phyloP scores from a whole-genome alignment of 2,329 filamentous ascomycete genomes.

The Talaromyces rugulosus region DNA sequence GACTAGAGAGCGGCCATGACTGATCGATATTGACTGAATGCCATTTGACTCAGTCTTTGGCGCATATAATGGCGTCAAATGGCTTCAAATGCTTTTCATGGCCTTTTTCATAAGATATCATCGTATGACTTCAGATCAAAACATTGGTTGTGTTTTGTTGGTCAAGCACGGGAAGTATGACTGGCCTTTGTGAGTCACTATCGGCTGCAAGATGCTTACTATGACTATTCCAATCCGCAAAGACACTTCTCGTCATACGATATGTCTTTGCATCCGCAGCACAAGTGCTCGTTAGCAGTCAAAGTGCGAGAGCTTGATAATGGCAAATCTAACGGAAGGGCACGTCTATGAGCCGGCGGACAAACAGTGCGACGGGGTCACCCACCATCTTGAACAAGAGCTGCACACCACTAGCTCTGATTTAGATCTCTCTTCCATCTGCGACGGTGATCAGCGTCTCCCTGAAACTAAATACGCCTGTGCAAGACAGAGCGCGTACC shows the following conservation, averaged over 20 bases:
- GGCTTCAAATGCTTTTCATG: background rate
- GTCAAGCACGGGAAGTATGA: background rate
- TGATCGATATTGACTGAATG: background rate
- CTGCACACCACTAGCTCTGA: background rate
- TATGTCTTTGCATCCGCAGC: background rate
- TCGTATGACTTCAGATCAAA: background rate
- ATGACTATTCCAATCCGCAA: background rate
- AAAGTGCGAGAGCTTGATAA: background rate
- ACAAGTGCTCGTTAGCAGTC: background rate
- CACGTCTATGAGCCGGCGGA: background rate
- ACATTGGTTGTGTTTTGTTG: background rate
- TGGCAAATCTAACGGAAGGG: background rate
- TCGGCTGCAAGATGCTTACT: background rate
- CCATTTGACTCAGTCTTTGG: background rate
- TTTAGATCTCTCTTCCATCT: background rate
- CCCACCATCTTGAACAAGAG: background rate
- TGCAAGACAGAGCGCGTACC: background rate
- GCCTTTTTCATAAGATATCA: background rate
- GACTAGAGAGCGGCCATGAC: background rate
- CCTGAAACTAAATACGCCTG: background rate
- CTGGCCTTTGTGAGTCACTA: background rate
- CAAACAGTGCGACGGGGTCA: background rate
- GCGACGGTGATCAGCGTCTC: background rate
- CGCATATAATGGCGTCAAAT: background rate
- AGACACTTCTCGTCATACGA: background rate